phyloP scores from a whole-genome alignment of 345 rosid species.

The Sisymbrium altissimum region DNA sequence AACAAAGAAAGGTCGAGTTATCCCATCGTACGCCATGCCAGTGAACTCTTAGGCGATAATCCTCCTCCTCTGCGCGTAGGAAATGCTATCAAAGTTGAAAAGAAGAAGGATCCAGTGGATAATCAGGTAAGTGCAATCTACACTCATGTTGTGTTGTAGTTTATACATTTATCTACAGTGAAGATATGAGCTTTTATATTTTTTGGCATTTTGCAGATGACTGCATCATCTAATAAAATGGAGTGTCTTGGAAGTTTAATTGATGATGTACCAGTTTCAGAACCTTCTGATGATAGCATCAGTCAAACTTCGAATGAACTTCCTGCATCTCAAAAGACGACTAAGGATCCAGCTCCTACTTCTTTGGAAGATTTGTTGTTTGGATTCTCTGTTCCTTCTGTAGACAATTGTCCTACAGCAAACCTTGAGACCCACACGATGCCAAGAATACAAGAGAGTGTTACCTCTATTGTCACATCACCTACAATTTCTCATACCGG shows the following conservation, averaged over 20 bases:
- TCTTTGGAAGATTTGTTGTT: conserved; percentile 58
- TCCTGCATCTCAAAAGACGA: conserved; percentile 27
- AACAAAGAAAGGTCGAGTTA: conserved; percentile 30
- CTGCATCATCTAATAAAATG: conserved; percentile 25
- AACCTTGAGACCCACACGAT: conserved; percentile 19
- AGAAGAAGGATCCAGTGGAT: conserved; percentile 11
- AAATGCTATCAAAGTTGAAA: conserved; percentile 29
- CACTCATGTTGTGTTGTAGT: background rate
- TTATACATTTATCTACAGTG: background rate
- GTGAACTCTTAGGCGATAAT: conserved; percentile 35
- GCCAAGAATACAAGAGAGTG: background rate
- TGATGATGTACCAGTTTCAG: conserved; percentile 28
- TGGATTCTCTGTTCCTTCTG: conserved; percentile 47
- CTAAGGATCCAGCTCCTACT: conserved; percentile 38
- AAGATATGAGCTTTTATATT: background rate
- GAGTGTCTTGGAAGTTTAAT: conserved; percentile 37
- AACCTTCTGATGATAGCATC: conserved; percentile 33
- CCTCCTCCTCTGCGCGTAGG: conserved; percentile 29
- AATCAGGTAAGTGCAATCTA: conserved; percentile 7
- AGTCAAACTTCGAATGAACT: conserved; percentile 33
- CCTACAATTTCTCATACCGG: conserved; percentile 27
- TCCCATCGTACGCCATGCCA: conserved; percentile 35
- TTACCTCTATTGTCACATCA: conserved; percentile 27
- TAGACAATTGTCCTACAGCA: conserved; percentile 14
- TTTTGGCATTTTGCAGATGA: conserved; percentile 38